phyloP scores from a whole-genome alignment of 1,139 yeast genomes.

The Lodderomyces metapsilosis region DNA sequence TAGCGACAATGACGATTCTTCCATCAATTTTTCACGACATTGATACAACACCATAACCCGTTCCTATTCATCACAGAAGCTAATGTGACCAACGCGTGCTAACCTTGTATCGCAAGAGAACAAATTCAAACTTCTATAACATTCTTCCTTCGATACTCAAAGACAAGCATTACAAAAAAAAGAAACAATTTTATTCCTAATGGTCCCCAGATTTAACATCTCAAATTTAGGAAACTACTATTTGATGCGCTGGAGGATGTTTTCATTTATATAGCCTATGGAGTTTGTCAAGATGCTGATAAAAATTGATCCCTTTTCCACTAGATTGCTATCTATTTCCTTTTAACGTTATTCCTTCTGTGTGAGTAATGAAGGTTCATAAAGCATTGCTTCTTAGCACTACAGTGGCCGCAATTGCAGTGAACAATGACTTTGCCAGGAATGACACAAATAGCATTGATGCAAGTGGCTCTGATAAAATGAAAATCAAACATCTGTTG shows the following conservation, averaged over 20 bases:
- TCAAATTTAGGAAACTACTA: too few species aligned
- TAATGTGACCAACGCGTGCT: too few species aligned
- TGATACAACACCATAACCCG: too few species aligned
- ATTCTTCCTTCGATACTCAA: neutral
- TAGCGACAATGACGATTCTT: neutral
- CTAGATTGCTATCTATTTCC: neutral
- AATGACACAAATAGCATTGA: neutral
- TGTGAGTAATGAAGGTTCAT: neutral
- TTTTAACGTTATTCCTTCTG: neutral
- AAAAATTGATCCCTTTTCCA: too few species aligned
- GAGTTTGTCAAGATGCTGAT: neutral
- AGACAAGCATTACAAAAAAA: conserved; percentile 1
- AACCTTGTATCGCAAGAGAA: neutral
- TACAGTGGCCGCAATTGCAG: neutral
- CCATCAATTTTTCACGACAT: too few species aligned
- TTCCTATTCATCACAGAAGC: too few species aligned
- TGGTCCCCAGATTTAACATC: too few species aligned
- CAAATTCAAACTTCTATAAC: neutral
- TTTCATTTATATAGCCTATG: neutral
- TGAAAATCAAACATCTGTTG: conserved; percentile 1
- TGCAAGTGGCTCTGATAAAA: neutral
- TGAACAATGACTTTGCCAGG: neutral
- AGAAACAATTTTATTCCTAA: neutral
- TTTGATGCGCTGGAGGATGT: neutral
- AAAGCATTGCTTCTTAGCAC: neutral